These are phyloP conservation scores for Coemansia reversa DNA, from an alignment of 192 early-diverging fungal genomes.

Conservation along the genomic window DNA sequence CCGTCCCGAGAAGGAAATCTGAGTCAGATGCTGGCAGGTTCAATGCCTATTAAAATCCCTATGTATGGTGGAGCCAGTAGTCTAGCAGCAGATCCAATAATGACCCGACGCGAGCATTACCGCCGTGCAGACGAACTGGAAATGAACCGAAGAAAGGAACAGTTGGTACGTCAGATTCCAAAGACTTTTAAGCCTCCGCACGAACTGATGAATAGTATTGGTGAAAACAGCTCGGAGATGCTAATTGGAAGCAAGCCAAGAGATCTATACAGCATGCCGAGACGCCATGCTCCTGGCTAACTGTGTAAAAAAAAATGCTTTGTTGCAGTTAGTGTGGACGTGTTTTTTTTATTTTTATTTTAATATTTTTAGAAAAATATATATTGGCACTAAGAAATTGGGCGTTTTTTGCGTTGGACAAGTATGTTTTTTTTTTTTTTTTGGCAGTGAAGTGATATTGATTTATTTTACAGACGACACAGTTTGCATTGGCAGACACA, in stretches of 20 bases:
- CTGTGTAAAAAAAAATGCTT: no score
- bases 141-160: constrained; percentile 26
- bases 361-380: no score
- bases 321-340: not conserved
- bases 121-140: constrained; percentile 35
- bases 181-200: constrained; percentile 53
- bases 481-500: not conserved
- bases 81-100: constrained; percentile 17
- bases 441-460: no score
- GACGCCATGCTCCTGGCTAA: constrained; percentile 41
- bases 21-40: constrained; percentile 46
- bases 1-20: constrained; percentile 17
- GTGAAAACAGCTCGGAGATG: constrained; percentile 36
- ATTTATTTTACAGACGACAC: no score
- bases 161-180: constrained; percentile 33
- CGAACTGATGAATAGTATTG: constrained; percentile 38
- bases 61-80: constrained; percentile 22
- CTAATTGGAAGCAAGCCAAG: constrained; percentile 49
- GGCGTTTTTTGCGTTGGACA: not conserved
- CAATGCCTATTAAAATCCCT: constrained; percentile 52
- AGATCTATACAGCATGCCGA: constrained; percentile 36
- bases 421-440: constrained; percentile 3
- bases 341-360: not conserved
- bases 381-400: not conserved
- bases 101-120: constrained; percentile 34